Conservation (phyloP, 495 filamentous ascomycete species). For the Emericellopsis terricola region DNA sequence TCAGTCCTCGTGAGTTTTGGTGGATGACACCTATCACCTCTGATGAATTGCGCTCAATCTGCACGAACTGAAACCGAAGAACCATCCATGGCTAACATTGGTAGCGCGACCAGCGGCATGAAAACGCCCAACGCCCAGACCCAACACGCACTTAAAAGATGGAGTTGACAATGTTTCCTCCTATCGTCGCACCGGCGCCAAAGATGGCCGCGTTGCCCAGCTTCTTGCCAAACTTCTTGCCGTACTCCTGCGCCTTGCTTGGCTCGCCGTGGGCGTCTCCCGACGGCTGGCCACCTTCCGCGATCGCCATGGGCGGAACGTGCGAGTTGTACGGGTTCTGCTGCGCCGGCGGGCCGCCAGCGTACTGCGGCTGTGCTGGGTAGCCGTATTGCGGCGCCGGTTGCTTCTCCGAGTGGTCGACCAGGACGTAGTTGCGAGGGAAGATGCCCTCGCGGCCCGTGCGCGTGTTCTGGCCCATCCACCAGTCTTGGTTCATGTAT, state of each 20-base stretch:
- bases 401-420: constrained; percentile 18
- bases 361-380: constrained; percentile 6
- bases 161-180: constrained; percentile 77
- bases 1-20: too few relatives aligned
- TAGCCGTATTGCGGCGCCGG: constrained; percentile 1
- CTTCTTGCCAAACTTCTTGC: constrained; percentile 67
- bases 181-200: constrained; percentile 77
- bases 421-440: constrained; percentile 70
- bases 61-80: neutral
- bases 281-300: constrained; percentile 13
- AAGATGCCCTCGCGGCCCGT: constrained; percentile 81
- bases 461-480: constrained; percentile 68
- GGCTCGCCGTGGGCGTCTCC: constrained; percentile 6
- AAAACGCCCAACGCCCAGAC: too few relatives aligned
- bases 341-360: constrained; percentile 13
- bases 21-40: too few relatives aligned
- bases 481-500: constrained; percentile 95
- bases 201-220: constrained; percentile 60
- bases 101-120: neutral
- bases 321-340: constrained; percentile 29
- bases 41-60: neutral
- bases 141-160: constrained; percentile 51
- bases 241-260: constrained; percentile 32
- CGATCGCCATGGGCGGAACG: constrained; percentile 32
- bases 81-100: neutral